Conservation (phyloP, 2,329 filamentous ascomycete genomes). For the Graphilbum fragrans region DNA sequence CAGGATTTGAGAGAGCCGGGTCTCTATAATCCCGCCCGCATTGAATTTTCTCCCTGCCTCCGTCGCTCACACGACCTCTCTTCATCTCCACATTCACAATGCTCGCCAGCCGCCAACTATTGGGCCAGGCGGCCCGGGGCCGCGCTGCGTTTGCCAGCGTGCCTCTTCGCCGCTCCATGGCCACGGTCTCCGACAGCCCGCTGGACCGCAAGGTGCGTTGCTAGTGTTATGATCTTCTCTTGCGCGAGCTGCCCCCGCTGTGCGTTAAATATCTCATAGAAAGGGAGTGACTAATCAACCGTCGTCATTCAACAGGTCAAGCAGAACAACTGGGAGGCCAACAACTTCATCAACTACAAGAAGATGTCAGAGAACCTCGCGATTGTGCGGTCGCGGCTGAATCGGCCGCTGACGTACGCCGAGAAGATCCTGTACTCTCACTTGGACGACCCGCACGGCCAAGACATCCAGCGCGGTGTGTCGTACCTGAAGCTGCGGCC, state of each 20-base stretch:
- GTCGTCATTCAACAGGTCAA: slow-evolving; percentile 62
- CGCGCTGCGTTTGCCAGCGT: slow-evolving; percentile 46
- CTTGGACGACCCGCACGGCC: slow-evolving; percentile 88
- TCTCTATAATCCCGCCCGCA: neutral
- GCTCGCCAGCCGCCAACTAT: slow-evolving; percentile 60
- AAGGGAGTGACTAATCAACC: too few relatives aligned
- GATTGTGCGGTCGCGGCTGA: slow-evolving; percentile 79
- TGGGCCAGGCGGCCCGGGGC: slow-evolving; percentile 51
- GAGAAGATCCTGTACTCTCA: slow-evolving; percentile 99
- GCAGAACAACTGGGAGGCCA: slow-evolving; percentile 94
- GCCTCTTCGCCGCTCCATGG: slow-evolving; percentile 57
- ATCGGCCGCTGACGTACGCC: slow-evolving; percentile 85
- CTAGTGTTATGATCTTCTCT: neutral
- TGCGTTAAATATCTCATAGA: too few relatives aligned
- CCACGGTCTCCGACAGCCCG: slow-evolving; percentile 73
- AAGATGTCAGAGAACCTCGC: slow-evolving; percentile 98
- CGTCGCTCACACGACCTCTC: neutral
- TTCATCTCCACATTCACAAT: slow-evolving; percentile 25
- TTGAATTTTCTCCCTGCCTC: neutral
- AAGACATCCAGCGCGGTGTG: slow-evolving; percentile 90
- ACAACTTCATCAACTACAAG: slow-evolving; percentile 98
- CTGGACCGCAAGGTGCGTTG: slow-evolving; percentile 70
- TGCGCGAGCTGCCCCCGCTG: too few relatives aligned
- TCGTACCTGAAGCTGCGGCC: slow-evolving; percentile 96
- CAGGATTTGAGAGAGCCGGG: neutral